A percentile compares a stretch with the other conserved stretches of the same genome.
Conservation (phyloP, 805 yeast species). For the Saturnispora quitensis region DNA sequence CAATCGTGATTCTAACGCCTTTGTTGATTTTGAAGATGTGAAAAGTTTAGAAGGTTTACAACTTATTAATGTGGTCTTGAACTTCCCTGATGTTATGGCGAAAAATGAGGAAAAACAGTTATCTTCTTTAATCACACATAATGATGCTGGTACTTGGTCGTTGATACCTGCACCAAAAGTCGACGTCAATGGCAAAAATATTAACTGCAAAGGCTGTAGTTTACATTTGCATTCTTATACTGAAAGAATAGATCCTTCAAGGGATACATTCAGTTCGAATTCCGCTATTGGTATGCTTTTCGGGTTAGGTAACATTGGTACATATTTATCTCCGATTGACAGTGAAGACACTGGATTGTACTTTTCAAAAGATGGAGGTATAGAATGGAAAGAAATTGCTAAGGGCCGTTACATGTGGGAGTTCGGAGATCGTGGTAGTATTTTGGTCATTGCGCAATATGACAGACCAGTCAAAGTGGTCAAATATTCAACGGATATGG, state of each 20-base stretch:
- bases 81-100: slow-evolving; percentile 34
- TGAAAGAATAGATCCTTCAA: slow-evolving; percentile 60
- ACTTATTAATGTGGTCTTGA: slow-evolving; percentile 59
- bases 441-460: slow-evolving; percentile 62
- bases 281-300: slow-evolving; percentile 84
- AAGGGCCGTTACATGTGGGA: slow-evolving; percentile 86
- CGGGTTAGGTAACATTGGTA: slow-evolving; percentile 93
- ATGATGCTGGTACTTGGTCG: slow-evolving; percentile 88
- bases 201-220: slow-evolving; percentile 53
- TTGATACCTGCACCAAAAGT: slow-evolving; percentile 58
- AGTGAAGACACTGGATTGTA: slow-evolving; percentile 52
- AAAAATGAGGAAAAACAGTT: slow-evolving; percentile 39
- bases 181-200: slow-evolving; percentile 52
- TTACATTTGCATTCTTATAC: slow-evolving; percentile 86
- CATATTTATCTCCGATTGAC: slow-evolving; percentile 32
- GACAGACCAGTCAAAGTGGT: slow-evolving; percentile 48
- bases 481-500: slow-evolving; percentile 68
- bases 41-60: slow-evolving; percentile 81
- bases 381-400: slow-evolving; percentile 72
- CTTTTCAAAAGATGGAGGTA: slow-evolving; percentile 84
- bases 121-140: slow-evolving; percentile 69
- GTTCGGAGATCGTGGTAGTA: slow-evolving; percentile 89
- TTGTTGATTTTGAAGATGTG: slow-evolving; percentile 81
- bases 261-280: slow-evolving; percentile 81
- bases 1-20: slow-evolving; percentile 65